Conservation (phyloP, 805 yeast species). For the Nakazawaea peltata region DNA sequence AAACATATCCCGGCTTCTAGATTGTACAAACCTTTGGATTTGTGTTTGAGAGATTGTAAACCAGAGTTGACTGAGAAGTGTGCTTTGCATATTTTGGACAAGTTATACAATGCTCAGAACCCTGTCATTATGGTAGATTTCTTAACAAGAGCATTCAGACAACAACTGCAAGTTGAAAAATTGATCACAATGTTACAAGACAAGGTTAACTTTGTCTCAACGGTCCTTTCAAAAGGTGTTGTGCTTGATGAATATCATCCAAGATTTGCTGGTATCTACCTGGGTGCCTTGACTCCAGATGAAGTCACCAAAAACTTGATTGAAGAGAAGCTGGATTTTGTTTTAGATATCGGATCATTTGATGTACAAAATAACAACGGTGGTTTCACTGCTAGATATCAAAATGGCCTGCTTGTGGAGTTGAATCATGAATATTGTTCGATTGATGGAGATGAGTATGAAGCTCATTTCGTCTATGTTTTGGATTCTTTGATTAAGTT, state of each 20-base stretch:
- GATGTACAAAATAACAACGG: conserved; percentile 12
- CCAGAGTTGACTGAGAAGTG: conserved; percentile 19
- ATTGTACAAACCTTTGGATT: conserved; percentile 22
- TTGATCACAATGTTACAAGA: conserved; percentile 24
- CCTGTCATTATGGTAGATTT: conserved; percentile 36
- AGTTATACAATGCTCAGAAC: conserved; percentile 26
- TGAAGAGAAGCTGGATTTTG: conserved; percentile 19
- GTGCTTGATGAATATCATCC: conserved; percentile 30
- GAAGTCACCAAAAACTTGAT: conserved; percentile 20
- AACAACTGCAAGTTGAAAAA: conserved; percentile 19
- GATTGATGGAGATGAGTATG: conserved; percentile 24
- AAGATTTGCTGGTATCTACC: conserved; percentile 39
- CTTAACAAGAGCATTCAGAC: conserved; percentile 30
- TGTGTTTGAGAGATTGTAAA: conserved; percentile 16
- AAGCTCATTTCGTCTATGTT: conserved; percentile 26
- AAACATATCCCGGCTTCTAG: conserved; percentile 25
- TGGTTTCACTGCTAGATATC: conserved; percentile 7
- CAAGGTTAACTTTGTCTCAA: conserved; percentile 30
- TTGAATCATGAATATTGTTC: conserved; percentile 33
- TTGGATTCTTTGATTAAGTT: conserved; percentile 19
- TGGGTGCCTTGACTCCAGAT: conserved; percentile 24
- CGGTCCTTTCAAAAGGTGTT: conserved; percentile 30
- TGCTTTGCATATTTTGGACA: conserved; percentile 23
- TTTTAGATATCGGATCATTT: conserved; percentile 24
- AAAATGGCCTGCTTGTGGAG: conserved; percentile 20